Evolutionary conservation across 495 filamentous ascomycete genomes (phyloP).

Genomic region (Glarea lozoyensis): DNA sequence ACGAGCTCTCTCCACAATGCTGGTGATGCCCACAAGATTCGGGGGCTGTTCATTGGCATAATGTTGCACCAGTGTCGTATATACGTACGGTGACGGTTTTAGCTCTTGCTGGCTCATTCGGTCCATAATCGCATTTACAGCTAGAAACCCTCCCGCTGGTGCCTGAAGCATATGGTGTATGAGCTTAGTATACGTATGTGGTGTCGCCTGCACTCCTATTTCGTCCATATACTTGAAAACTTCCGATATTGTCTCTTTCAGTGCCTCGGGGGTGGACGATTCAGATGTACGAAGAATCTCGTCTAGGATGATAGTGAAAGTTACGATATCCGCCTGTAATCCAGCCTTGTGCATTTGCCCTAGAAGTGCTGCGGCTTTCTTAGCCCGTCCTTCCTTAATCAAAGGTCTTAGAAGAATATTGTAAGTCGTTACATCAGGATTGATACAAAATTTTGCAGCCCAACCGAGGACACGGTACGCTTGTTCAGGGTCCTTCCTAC

Average conservation of each 20-base stretch:
- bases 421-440: conserved; percentile 55
- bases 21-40: conserved; percentile 45
- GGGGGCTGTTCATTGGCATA: conserved; percentile 51
- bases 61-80: conserved; percentile 61
- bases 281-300: conserved; percentile 11
- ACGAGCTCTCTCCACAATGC: conserved; percentile 39
- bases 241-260: conserved; percentile 24
- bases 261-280: conserved; percentile 22
- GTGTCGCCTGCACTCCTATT: conserved; percentile 43
- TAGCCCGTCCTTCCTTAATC: conserved; percentile 33
- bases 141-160: conserved; percentile 30
- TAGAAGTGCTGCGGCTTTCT: conserved; percentile 19
- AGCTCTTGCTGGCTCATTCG: conserved; percentile 46
- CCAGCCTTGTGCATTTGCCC: conserved; percentile 34
- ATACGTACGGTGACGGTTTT: conserved; percentile 48
- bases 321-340: conserved; percentile 39
- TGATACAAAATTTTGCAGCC: conserved; percentile 46
- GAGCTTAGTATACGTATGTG: conserved; percentile 50
- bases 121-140: conserved; percentile 49
- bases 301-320: conserved; percentile 47
- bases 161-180: conserved; percentile 49
- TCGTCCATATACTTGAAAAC: conserved; percentile 45
- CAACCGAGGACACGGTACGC: conserved; percentile 46
- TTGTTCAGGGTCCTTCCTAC: conserved; percentile 28
- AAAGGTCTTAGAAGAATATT: conserved; percentile 55